Base-by-base conservation (phyloP, 2,329 filamentous ascomycete species). In the Graphium sp. region DNA sequence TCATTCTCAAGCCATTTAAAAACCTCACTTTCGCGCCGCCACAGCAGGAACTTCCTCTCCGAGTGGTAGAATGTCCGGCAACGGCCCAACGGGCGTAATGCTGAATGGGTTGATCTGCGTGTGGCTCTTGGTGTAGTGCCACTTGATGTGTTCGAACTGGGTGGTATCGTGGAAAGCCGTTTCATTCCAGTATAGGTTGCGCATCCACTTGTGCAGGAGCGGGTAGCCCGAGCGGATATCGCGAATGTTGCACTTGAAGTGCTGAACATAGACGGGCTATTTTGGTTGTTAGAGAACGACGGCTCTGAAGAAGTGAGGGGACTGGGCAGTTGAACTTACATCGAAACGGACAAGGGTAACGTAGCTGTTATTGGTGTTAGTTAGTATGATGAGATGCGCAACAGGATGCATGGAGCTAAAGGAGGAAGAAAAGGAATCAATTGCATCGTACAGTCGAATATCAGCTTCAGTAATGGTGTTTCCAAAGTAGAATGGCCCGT, bases 111-210 rank as follows among this genome's bases (percentile, higher is more conserved):
- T 78, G 46, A 78, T 75, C 55, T 77, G 64, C 7, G 59, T 60
- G 42, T 73, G 66, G 38, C 63, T 71, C 41, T 61, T 56, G 34
- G 67, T 70, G 47, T 69, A 71, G 48, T 75, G 71, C 49, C 60
- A 77, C 68, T 92, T 94, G 58, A 95, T 95, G 55, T 98, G 89
- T 50, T 91, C 70, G 49, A 92, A 93, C 50, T 94, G 69, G 14
- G 85, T 92, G 35, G 84, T 89, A 29, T 79, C 69, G 37, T 60
- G 58, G 56, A 92, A 94, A 3, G 82, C 83, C 0, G 72, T 60
- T 15, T 72, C 49, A 39, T 76, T 75, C 84, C 84, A 93, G 58
- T 93, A 94, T 41, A 92, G 55, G 44, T 75, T 66, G 31, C 80
- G 65, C 55, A 93, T 52, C 84, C 85, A 94, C 34, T 56, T 58